These are phyloP conservation scores for Lactarius quietus DNA, from an alignment of 768 basidiomycete genomes.

Conservation along the genomic window DNA sequence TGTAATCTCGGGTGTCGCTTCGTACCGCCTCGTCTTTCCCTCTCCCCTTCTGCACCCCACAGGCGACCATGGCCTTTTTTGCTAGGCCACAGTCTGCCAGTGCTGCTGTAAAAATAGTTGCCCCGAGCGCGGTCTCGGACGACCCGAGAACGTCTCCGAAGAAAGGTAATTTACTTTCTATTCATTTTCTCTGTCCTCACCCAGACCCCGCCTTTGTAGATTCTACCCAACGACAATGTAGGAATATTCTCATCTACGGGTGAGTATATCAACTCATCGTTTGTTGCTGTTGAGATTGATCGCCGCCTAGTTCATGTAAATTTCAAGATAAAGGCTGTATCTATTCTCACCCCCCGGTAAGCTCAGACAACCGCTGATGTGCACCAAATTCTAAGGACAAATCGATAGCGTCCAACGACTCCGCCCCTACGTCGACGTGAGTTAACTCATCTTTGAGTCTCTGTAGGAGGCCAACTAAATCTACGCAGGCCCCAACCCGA, in stretches of 20 bases:
- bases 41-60: not conserved
- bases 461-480: not conserved
- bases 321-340: constrained; percentile 83
- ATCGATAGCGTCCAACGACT: constrained; percentile 22
- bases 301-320: constrained; percentile 62
- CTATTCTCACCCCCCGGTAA: constrained; percentile 75
- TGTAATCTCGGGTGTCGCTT: too few relatives aligned
- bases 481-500: constrained; percentile 23
- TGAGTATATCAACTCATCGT: constrained; percentile 34
- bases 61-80: constrained; percentile 61
- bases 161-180: constrained; percentile 33
- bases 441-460: constrained; percentile 12
- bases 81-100: constrained; percentile 54
- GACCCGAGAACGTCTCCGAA: constrained; percentile 48
- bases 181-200: constrained; percentile 17
- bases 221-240: constrained; percentile 74
- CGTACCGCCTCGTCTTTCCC: not conserved
- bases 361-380: constrained; percentile 21
- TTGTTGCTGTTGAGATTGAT: constrained; percentile 9
- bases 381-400: not conserved
- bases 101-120: constrained; percentile 68
- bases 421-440: constrained; percentile 23
- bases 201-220: constrained; percentile 40
- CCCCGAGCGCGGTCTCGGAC: constrained; percentile 45
- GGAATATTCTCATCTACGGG: constrained; percentile 92